Conservation (phyloP, 768 basidiomycete species). For the Pleurotus platypus region DNA sequence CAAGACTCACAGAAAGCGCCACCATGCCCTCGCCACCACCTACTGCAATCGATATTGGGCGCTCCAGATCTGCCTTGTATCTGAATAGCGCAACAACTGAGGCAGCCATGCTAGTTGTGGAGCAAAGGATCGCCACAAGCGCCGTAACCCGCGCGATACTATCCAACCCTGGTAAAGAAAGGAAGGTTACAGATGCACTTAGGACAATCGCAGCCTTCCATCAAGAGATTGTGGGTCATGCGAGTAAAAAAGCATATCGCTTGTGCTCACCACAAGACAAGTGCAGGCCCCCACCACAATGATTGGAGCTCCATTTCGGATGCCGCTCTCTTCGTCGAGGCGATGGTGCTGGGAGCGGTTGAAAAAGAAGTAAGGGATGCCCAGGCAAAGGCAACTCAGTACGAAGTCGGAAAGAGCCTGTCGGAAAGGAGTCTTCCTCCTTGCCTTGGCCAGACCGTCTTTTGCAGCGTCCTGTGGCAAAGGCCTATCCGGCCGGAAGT, state of each 20-base stretch:
- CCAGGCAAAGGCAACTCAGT: conserved; percentile 64
- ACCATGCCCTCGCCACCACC: conserved; percentile 53
- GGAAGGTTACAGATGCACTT: conserved; percentile 79
- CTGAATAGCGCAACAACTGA: conserved; percentile 68
- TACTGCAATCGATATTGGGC: conserved; percentile 38
- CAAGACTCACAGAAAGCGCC: conserved; percentile 38
- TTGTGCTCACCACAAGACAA: conserved; percentile 52
- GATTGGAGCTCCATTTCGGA: conserved; percentile 48
- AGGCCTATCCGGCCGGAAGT: conserved; percentile 68
- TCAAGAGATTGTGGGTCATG: conserved; percentile 11
- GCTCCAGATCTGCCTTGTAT: conserved; percentile 63
- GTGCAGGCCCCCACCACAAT: conserved; percentile 65
- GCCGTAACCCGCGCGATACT: conserved; percentile 58
- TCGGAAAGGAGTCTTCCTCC: conserved; percentile 33
- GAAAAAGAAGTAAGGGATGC: conserved; percentile 75
- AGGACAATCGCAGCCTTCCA: conserved; percentile 73
- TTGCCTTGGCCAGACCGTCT: conserved; percentile 20
- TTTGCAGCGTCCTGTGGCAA: conserved; percentile 49
- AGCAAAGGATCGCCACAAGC: conserved; percentile 65
- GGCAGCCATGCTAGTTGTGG: conserved; percentile 65
- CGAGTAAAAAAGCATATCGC: not conserved
- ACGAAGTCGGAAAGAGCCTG: conserved; percentile 56
- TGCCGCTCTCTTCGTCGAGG: conserved; percentile 60
- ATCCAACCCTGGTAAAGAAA: conserved; percentile 74
- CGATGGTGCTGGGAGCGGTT: conserved; percentile 46